These are phyloP conservation scores for Verticillium longisporum DNA, from an alignment of 2,329 filamentous ascomycete species.

Conservation along the genomic window DNA sequence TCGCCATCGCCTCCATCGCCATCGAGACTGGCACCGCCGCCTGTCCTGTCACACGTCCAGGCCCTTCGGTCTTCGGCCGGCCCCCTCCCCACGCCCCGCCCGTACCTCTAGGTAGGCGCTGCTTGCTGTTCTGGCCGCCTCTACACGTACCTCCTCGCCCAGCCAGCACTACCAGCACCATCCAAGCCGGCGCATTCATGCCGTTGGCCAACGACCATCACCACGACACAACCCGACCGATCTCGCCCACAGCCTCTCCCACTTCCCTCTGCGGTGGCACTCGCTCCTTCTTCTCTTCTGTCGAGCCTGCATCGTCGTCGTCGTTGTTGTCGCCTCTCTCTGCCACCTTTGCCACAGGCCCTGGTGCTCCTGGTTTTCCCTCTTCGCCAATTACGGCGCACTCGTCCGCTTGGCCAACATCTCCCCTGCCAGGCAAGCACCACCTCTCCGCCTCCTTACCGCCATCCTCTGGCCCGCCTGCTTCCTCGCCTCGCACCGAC, in stretches of 20 bases:
- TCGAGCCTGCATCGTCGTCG: not conserved
- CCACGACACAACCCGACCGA: not conserved
- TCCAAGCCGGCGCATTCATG: constrained; percentile 11
- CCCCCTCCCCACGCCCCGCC: not conserved
- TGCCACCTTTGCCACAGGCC: constrained; percentile 2
- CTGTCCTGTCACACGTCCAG: not conserved
- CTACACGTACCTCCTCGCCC: not conserved
- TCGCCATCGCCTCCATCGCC: not conserved
- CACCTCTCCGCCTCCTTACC: not conserved
- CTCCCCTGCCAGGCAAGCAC: not conserved
- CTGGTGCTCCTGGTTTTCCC: not conserved
- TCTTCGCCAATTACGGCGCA: not conserved
- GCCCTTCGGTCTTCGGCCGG: not conserved
- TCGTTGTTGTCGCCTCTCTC: not conserved
- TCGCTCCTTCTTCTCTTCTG: not conserved
- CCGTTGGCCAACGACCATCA: constrained; percentile 9
- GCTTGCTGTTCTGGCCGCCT: not conserved
- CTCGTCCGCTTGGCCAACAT: not conserved
- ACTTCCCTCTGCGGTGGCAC: not conserved
- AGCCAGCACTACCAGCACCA: not conserved
- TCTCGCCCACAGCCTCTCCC: not conserved
- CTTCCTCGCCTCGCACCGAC: constrained; percentile 1
- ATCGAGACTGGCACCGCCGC: not conserved
- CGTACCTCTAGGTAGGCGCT: not conserved
- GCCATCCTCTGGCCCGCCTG: not conserved